Base-by-base conservation (phyloP, 2,329 filamentous ascomycete species). In the Aplosporella prunicola region DNA sequence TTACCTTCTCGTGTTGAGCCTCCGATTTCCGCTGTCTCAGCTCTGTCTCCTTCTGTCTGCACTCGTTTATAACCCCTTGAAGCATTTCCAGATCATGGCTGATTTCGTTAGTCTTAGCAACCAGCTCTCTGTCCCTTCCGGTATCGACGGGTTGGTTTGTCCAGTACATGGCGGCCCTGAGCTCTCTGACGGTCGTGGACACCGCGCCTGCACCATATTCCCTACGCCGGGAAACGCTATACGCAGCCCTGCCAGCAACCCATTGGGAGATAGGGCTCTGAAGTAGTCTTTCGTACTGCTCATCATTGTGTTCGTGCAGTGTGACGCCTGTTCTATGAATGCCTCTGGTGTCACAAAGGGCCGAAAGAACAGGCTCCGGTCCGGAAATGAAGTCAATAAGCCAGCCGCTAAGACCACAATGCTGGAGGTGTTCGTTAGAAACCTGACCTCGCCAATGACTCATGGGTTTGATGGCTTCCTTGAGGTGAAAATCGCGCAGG, bases 141-240 rank as follows among this genome's bases (percentile, higher is more conserved):
- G 63, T 62, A 52, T 93, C 84, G 5, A 87, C 71, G 3, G 83
- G 80, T 43, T 84, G 78, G 30, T 86, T 77, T 1, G 79, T 87
- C 78, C 91, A 95, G 51, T 73, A 74, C 23, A 55, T 64, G 4
- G 85, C 85, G 2, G 59, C 61, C 11, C 58, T 66, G 10, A 95
- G 63, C 37, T 66, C 65, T 23, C 68, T 73, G 10, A 82, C 78
- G 15, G 70, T 67, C 1, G 82, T 87, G 1, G 84, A 85, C 32
- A 74, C 75, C 10, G 81, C 72, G 2, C 84, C 86, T 57, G 95
- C 72, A 2, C 85, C 86, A 57, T 95, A 95, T 55, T 96, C 89
- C 45, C 68, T 71, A 32, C 89, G 78, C 11, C 82, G 76, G 5
- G 68, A 70, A 35, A 91, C 72, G 14, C 67, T 69, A 56, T 82